These are phyloP conservation scores for Alternaria burnsii DNA, from an alignment of 2,329 filamentous ascomycete species.

Conservation along the genomic window DNA sequence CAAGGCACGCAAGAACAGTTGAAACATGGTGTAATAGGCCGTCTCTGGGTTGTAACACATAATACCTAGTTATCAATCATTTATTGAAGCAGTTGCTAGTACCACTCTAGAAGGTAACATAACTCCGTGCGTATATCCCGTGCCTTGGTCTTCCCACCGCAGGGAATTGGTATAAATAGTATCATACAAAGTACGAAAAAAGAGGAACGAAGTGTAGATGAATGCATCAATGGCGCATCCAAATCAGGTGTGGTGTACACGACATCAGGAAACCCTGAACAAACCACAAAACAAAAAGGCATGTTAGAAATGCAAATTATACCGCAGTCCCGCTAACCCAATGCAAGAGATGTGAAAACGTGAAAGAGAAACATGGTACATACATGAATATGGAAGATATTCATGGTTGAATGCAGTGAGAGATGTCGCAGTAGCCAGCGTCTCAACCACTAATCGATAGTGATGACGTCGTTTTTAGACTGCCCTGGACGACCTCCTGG, in stretches of 20 bases:
- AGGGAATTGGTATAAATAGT: not conserved
- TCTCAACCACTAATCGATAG: constrained; percentile 28
- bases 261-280: not conserved
- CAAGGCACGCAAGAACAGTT: not conserved
- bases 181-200: not conserved
- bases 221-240: not conserved
- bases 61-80: not conserved
- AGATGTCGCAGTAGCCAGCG: not conserved
- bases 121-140: not conserved
- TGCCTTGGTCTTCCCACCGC: not conserved
- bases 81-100: not conserved
- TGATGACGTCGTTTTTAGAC: constrained; percentile 29
- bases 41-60: not conserved
- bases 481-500: constrained; percentile 16
- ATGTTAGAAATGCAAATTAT: constrained; percentile 2
- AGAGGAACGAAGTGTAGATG: not conserved
- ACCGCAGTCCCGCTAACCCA: not conserved
- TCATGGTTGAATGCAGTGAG: not conserved
- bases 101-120: not conserved
- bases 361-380: not conserved
- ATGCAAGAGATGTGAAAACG: not conserved
- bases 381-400: not conserved
- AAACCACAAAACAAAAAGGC: not conserved
- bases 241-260: not conserved
- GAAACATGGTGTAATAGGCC: not conserved